phyloP scores from a whole-genome alignment of 208 protist species.

The Sergeia podlipaevii region DNA sequence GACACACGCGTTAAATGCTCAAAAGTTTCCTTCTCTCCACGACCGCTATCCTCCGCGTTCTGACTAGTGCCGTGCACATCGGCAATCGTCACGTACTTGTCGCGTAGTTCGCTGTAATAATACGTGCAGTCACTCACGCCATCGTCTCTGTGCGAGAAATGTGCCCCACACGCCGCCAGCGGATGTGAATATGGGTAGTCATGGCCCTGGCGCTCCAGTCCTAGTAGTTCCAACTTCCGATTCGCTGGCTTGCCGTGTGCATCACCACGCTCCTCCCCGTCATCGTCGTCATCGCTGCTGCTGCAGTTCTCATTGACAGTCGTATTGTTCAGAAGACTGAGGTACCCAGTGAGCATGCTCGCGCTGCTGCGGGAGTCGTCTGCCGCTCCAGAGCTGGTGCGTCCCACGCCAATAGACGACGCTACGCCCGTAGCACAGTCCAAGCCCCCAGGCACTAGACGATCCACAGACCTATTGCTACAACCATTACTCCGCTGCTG shows the following conservation, averaged over 20 bases:
- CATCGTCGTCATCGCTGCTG: not conserved
- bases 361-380: too few relatives aligned
- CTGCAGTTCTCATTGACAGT: too few relatives aligned
- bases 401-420: too few relatives aligned
- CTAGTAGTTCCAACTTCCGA: conserved; percentile 9
- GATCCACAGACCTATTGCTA: too few relatives aligned
- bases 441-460: too few relatives aligned
- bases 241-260: not conserved
- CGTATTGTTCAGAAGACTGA: not conserved
- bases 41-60: too few relatives aligned
- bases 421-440: too few relatives aligned
- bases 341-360: not conserved
- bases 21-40: too few relatives aligned
- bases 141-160: conserved; percentile 59
- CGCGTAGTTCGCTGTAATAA: conserved; percentile 45
- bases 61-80: conserved; percentile 57
- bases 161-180: conserved; percentile 32
- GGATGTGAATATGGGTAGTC: conserved; percentile 69
- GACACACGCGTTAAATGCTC: not conserved
- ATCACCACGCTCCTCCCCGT: not conserved
- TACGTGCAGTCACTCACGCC: conserved; percentile 34
- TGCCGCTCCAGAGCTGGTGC: too few relatives aligned
- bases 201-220: conserved; percentile 17
- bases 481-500: too few relatives aligned
- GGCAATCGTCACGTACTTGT: conserved; percentile 45